Percentiles rank a stretch among this genome's conserved stretches.
Evolutionary conservation across 2,329 filamentous ascomycete genomes (phyloP).

Genomic region (Stachybotrys chlorohalonatus): DNA sequence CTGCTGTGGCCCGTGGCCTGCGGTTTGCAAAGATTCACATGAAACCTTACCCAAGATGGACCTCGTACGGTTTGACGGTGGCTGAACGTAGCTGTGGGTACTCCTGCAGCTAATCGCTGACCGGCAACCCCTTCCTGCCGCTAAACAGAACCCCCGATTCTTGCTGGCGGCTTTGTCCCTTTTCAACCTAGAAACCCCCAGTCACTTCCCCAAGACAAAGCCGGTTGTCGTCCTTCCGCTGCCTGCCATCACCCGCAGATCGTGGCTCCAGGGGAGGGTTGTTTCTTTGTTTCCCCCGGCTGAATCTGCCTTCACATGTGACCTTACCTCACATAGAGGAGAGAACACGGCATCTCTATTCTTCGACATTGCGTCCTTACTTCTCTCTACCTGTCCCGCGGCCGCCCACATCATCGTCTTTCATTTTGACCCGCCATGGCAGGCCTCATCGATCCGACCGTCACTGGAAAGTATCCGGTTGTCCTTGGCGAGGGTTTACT

Average conservation of each 20-base stretch:
- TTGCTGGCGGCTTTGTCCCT: neutral
- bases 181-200: neutral
- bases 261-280: neutral
- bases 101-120: neutral
- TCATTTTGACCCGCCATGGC: slow-evolving; percentile 11
- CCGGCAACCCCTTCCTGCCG: neutral
- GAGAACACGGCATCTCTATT: too few species aligned
- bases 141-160: neutral
- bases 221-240: neutral
- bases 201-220: neutral
- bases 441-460: slow-evolving; percentile 48
- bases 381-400: neutral
- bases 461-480: slow-evolving; percentile 52
- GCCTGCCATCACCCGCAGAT: neutral
- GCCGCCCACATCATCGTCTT: neutral
- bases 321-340: too few species aligned
- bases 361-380: neutral
- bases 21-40: too few species aligned
- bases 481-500: slow-evolving; percentile 54
- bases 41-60: too few species aligned
- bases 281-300: neutral
- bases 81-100: neutral
- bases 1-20: too few species aligned
- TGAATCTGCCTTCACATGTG: neutral
- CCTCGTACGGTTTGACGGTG: too few species aligned